A percentile compares a stretch with the other conserved stretches of the same genome.
phyloP scores from a whole-genome alignment of 805 yeast species.

The Candida nemodendra region DNA sequence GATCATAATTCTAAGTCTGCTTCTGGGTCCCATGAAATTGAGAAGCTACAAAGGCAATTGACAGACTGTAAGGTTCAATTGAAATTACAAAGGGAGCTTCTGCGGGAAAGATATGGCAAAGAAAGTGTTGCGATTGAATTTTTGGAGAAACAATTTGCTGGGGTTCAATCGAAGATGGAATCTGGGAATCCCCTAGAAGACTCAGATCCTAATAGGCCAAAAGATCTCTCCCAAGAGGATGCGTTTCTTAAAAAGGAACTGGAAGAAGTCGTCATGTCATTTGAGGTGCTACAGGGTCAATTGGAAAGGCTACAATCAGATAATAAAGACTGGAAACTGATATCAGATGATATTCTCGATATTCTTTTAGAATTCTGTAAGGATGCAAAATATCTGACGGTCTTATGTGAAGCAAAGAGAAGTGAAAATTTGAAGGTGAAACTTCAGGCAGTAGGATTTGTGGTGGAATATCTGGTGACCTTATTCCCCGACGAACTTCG shows the following conservation, averaged over 20 bases:
- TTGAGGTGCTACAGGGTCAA: constrained; percentile 18
- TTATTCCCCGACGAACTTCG: background rate
- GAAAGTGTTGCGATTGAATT: constrained; percentile 17
- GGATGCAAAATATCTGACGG: background rate
- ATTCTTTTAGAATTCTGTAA: constrained; percentile 3
- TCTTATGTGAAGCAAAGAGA: constrained; percentile 1
- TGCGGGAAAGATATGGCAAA: constrained; percentile 23
- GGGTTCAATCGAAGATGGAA: background rate
- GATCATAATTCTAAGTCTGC: constrained; percentile 9
- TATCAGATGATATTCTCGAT: constrained; percentile 12
- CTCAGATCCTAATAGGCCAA: background rate
- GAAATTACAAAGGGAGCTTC: constrained; percentile 30
- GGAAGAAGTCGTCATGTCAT: constrained; percentile 18
- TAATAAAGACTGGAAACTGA: constrained; percentile 15
- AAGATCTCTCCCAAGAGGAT: constrained; percentile 4
- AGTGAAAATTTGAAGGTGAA: constrained; percentile 8
- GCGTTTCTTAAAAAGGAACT: constrained; percentile 13
- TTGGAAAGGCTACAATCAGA: constrained; percentile 17
- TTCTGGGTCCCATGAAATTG: constrained; percentile 22
- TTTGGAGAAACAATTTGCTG: constrained; percentile 14
- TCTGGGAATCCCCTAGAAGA: too few species aligned
- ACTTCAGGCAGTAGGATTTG: constrained; percentile 6
- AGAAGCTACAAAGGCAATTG: constrained; percentile 29
- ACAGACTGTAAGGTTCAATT: constrained; percentile 36
- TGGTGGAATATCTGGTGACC: constrained; percentile 1